Base-by-base conservation (phyloP, 176 grass and related monocot genomes). In the Microstegium vimineum region DNA sequence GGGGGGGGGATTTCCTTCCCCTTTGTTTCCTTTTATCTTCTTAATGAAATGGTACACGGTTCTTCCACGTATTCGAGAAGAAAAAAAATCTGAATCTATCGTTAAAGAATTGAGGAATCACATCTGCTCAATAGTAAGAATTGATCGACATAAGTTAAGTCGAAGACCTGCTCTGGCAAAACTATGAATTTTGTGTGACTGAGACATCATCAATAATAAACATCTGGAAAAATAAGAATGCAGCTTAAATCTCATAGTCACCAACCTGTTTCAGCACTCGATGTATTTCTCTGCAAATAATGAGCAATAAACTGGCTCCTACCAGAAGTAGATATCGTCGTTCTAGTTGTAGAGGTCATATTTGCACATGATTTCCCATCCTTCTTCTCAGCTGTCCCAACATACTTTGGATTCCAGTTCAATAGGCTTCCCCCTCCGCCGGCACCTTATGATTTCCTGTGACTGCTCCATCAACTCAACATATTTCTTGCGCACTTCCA, bases 401-500 rank as follows among this genome's bases (percentile, higher is more conserved):
- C 61, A 52, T 57, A 60, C 5, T 1, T 32, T 40, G 26, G 43
- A 54, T 17, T 32, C 65, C 13, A 56, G 57, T 31, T 47, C 17
- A 20, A 79, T 30, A 74, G 84, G 78, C 69, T 83, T 84, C 57
- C 64, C 62, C 34, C 87, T 82, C 16, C 89, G 45, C 1, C 71
- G 79, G 7, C 80, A 49, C 71, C 62, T 90, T 78, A 91, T 87
- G 61, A 94, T 94, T 34, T 81, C 42, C 26, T 46, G 20, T n/a
- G 94, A 88, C 46, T 90, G 33, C 30, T 83, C 81, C 84, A 97
- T 97, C 84, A 97, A 83, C 36, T 82, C 46, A 4, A 82, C 76
- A 88, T 97, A 94, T 38, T 90, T 86, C 65, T 87, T 88, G 69
- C 82, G 84, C 75, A 91, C 82, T 38, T 78, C 76, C 13, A 97